Conservation (phyloP, 2,329 filamentous ascomycete species). For the Beauveria varroae region DNA sequence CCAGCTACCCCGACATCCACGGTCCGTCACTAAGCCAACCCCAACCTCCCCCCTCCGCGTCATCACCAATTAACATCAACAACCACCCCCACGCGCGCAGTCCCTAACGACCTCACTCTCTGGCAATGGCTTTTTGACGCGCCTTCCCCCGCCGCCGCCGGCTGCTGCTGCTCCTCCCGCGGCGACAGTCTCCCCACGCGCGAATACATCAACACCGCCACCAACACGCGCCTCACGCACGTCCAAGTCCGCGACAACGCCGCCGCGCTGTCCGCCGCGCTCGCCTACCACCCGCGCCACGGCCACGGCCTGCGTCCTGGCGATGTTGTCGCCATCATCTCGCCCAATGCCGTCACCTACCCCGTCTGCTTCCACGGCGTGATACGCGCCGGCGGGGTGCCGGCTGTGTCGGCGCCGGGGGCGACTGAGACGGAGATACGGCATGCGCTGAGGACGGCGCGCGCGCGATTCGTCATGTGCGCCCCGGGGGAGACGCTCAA, state of each 20-base stretch:
- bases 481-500: background rate
- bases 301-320: background rate
- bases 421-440: background rate
- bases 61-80: background rate
- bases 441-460: constrained; percentile 2
- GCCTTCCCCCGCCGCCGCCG: background rate
- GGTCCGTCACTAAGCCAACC: background rate
- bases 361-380: constrained; percentile 4
- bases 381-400: constrained; percentile 7
- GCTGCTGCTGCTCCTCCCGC: background rate
- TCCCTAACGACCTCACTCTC: constrained; percentile 1
- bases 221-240: background rate
- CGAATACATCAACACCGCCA: constrained; percentile 2
- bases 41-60: background rate
- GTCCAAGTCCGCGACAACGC: constrained; percentile 1
- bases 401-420: background rate
- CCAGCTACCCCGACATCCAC: constrained; percentile 7
- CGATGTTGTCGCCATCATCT: constrained; percentile 1
- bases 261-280: background rate
- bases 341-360: constrained; percentile 6
- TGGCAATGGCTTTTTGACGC: constrained; percentile 10
- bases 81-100: background rate
- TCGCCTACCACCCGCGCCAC: background rate
- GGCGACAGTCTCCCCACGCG: background rate
- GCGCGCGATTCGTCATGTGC: constrained; percentile 1